Conservation (phyloP, 208 protist genomes). For the Leishmania guyanensis region DNA sequence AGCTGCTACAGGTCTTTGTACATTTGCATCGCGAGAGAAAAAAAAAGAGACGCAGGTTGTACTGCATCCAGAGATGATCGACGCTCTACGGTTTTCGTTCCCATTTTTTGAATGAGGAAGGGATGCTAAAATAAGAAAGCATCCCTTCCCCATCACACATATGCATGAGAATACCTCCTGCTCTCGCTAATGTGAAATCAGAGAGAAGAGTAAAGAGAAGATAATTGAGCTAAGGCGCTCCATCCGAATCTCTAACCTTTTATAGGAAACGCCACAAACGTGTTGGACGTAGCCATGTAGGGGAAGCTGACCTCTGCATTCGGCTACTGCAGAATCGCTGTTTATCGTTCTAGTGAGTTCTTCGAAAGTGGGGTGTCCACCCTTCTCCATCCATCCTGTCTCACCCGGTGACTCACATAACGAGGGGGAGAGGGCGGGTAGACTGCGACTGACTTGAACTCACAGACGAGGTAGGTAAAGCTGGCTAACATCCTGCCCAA, state of each 20-base stretch:
- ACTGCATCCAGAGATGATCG: neutral
- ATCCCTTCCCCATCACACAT: neutral
- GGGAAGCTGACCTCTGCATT: neutral
- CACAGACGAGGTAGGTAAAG: neutral
- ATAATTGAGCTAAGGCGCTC: neutral
- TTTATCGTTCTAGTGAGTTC: neutral
- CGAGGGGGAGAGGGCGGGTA: neutral
- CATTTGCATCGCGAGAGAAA: neutral
- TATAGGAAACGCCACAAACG: neutral
- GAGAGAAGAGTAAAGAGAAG: neutral
- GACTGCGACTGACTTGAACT: neutral
- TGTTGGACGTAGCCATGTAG: neutral
- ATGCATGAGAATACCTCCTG: neutral
- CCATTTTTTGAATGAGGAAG: neutral
- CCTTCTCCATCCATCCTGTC: neutral
- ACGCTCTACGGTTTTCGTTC: neutral
- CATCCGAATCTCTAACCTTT: neutral
- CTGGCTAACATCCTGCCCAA: neutral
- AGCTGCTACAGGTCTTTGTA: neutral
- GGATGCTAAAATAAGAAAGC: neutral
- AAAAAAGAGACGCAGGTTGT: neutral
- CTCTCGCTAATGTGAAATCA: neutral
- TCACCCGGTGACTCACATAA: neutral
- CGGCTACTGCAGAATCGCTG: neutral
- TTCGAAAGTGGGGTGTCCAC: neutral